phyloP scores from a whole-genome alignment of 352 stramenopile species.

The Halophytophthora batemanensis region DNA sequence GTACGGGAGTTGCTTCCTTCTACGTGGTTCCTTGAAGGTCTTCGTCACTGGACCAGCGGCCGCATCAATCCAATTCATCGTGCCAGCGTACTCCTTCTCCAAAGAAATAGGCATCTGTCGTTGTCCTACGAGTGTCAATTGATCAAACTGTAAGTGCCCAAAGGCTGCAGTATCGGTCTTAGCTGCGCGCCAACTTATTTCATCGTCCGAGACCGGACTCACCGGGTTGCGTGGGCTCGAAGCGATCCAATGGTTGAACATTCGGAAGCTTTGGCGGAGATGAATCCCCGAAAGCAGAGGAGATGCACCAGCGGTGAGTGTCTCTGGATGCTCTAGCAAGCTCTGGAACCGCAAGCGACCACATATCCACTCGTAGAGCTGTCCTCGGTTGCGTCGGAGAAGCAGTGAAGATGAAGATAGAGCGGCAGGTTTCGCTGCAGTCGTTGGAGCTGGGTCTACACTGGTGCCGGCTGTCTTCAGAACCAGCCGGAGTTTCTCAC shows the following conservation, averaged over 20 bases:
- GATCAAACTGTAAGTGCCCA: constrained; percentile 50
- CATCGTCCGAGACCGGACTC: constrained; percentile 11
- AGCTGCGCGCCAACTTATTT: constrained; percentile 26
- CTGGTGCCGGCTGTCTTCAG: constrained; percentile 11
- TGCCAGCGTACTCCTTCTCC: constrained; percentile 30
- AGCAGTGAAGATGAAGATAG: constrained; percentile 28
- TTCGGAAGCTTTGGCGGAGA: constrained; percentile 45
- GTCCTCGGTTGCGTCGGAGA: constrained; percentile 32
- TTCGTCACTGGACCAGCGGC: neutral
- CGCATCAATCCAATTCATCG: constrained; percentile 32
- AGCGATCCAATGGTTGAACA: constrained; percentile 56
- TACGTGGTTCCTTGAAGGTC: neutral
- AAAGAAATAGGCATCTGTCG: constrained; percentile 21
- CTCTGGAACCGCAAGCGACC: constrained; percentile 54
- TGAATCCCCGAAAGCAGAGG: constrained; percentile 39
- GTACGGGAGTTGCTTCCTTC: constrained; percentile 17
- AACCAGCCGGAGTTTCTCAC: constrained; percentile 36
- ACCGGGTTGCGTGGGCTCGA: constrained; percentile 48
- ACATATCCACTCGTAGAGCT: constrained; percentile 56
- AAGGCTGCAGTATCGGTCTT: constrained; percentile 37
- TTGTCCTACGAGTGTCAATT: constrained; percentile 41
- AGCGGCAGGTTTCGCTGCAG: constrained; percentile 9
- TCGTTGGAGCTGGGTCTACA: neutral
- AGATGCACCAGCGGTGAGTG: constrained; percentile 30
- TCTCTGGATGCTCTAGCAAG: constrained; percentile 53